These are phyloP conservation scores for Tremella yokohamensis DNA, from an alignment of 768 basidiomycete genomes.

Conservation along the genomic window DNA sequence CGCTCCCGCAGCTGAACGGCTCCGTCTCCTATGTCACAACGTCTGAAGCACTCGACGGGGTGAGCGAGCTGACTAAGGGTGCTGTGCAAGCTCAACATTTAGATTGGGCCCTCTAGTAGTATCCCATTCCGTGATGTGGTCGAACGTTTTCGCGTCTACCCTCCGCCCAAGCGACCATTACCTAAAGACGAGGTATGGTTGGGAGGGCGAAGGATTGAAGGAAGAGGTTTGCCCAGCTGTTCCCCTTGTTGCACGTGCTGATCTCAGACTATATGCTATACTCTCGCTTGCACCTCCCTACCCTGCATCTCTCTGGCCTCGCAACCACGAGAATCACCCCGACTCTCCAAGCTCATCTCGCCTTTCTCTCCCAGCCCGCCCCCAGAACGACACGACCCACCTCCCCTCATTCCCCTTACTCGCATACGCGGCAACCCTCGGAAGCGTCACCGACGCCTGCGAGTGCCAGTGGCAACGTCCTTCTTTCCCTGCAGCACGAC, in stretches of 20 bases:
- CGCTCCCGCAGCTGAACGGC: slow-evolving; percentile 86
- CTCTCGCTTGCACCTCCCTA: slow-evolving; percentile 84
- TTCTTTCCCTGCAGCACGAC: slow-evolving; percentile 87
- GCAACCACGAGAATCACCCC: slow-evolving; percentile 77
- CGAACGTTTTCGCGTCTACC: slow-evolving; percentile 79
- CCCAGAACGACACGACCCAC: slow-evolving; percentile 30
- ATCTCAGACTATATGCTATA: slow-evolving; percentile 82
- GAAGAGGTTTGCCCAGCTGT: slow-evolving; percentile 58
- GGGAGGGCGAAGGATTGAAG: slow-evolving; percentile 72
- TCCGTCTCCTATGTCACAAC: slow-evolving; percentile 91
- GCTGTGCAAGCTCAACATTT: not conserved
- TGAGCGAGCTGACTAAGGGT: slow-evolving; percentile 13
- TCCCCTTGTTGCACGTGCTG: slow-evolving; percentile 1
- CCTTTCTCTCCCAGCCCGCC: slow-evolving; percentile 57
- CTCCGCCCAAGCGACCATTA: slow-evolving; percentile 74
- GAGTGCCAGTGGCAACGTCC: slow-evolving; percentile 53
- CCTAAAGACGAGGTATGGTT: slow-evolving; percentile 75
- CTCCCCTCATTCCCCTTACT: slow-evolving; percentile 20
- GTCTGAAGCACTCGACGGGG: slow-evolving; percentile 67
- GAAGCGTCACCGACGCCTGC: slow-evolving; percentile 48
- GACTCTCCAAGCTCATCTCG: slow-evolving; percentile 74
- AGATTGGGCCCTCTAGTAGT: slow-evolving; percentile 43
- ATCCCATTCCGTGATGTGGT: slow-evolving; percentile 83
- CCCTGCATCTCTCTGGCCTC: slow-evolving; percentile 79
- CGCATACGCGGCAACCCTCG: slow-evolving; percentile 52